Evolutionary conservation across 192 early-diverging fungal genomes (phyloP).

Genomic region (Kickxella alabastrina): DNA sequence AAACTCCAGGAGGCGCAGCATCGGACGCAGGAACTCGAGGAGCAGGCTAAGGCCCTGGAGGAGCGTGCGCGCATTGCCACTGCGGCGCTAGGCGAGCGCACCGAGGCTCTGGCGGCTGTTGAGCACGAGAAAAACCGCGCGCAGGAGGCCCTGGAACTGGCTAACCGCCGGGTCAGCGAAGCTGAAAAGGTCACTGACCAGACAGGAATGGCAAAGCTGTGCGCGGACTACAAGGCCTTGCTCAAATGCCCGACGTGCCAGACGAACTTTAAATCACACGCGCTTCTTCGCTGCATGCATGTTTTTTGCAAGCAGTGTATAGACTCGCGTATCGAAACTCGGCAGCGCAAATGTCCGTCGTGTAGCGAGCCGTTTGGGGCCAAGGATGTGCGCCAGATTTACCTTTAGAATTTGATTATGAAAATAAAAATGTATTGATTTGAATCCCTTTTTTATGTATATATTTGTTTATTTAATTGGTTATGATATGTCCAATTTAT

Average conservation of each 20-base stretch:
- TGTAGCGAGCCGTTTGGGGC: constrained; percentile 83
- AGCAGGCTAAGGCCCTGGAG: constrained; percentile 51
- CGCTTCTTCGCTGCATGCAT: constrained; percentile 88
- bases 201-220: constrained; percentile 49
- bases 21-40: constrained; percentile 53
- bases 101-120: constrained; percentile 56
- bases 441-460: too few relatives aligned
- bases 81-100: constrained; percentile 61
- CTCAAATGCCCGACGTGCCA: constrained; percentile 89
- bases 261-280: constrained; percentile 78
- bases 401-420: too few relatives aligned
- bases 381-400: constrained; percentile 76
- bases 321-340: constrained; percentile 75
- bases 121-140: constrained; percentile 56
- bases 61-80: constrained; percentile 47
- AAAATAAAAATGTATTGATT: too few relatives aligned
- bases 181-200: constrained; percentile 50
- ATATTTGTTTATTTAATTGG: too few relatives aligned
- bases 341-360: constrained; percentile 92
- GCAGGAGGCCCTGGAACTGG: constrained; percentile 66
- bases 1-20: constrained; percentile 64
- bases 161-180: constrained; percentile 61
- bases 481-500: too few relatives aligned
- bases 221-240: constrained; percentile 64
- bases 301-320: constrained; percentile 94